Evolutionary conservation across 768 basidiomycete genomes (phyloP).

Genomic region (Gymnopilus dilepis): DNA sequence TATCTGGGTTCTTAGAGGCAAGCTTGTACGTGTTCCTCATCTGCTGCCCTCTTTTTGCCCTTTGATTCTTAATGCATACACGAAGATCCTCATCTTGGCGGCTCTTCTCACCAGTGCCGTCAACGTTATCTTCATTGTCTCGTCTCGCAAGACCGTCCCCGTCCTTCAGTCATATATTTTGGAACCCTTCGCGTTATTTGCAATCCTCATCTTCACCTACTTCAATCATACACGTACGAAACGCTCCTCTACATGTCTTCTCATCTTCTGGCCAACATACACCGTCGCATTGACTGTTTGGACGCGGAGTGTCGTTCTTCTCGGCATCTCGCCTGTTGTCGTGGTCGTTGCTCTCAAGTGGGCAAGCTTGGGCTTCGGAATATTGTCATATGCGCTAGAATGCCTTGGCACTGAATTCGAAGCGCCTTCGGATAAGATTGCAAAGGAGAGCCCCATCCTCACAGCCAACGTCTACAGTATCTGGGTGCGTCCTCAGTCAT

Average conservation of each 20-base stretch:
- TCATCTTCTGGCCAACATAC: constrained; percentile 86
- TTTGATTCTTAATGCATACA: neutral
- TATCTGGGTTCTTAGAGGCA: constrained; percentile 55
- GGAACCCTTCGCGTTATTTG: constrained; percentile 57
- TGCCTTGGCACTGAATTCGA: constrained; percentile 67
- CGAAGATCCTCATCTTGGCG: constrained; percentile 52
- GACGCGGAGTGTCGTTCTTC: constrained; percentile 58
- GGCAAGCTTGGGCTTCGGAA: constrained; percentile 46
- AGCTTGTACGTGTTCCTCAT: constrained; percentile 66
- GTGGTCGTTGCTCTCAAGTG: constrained; percentile 52
- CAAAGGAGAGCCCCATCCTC: constrained; percentile 69
- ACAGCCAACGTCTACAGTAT: constrained; percentile 83
- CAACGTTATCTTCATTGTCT: constrained; percentile 45
- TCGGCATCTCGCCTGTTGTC: constrained; percentile 34
- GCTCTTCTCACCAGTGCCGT: constrained; percentile 52
- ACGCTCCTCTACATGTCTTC: constrained; percentile 70
- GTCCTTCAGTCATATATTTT: constrained; percentile 59
- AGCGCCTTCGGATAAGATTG: constrained; percentile 36
- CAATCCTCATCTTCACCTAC: constrained; percentile 57
- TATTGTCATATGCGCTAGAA: constrained; percentile 68
- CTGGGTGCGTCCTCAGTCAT: constrained; percentile 48
- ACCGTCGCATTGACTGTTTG: constrained; percentile 53
- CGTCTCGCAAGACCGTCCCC: constrained; percentile 41
- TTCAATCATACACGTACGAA: constrained; percentile 74
- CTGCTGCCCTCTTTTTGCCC: neutral